Conservation (phyloP, 495 filamentous ascomycete species). For the Pseudoneurospora amorphoporcata region DNA sequence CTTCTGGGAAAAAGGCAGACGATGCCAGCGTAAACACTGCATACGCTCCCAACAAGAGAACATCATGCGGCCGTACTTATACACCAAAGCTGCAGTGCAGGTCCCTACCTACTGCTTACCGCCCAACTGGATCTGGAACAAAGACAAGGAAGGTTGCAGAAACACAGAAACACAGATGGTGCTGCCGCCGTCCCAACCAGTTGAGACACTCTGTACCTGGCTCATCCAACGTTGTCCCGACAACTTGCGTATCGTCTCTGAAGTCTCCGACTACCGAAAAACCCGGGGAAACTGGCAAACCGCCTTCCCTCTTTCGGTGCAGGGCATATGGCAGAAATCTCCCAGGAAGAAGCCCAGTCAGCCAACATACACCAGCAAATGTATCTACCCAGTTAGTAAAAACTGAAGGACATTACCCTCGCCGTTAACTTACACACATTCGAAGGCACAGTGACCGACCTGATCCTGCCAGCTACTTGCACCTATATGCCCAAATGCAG, state of each 20-base stretch:
- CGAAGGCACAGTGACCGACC: too few relatives aligned
- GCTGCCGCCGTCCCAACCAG: not conserved
- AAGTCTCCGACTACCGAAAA: too few relatives aligned
- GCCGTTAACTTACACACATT: too few relatives aligned
- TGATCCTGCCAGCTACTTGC: too few relatives aligned
- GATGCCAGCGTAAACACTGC: not conserved
- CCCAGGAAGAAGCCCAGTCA: too few relatives aligned
- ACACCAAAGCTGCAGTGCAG: not conserved
- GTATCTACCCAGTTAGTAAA: too few relatives aligned
- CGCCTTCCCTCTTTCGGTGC: too few relatives aligned
- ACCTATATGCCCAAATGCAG: too few relatives aligned
- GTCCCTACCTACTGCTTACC: not conserved
- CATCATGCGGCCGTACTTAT: not conserved
- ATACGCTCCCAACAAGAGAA: not conserved
- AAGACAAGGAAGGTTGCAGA: not conserved
- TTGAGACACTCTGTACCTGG: not conserved
- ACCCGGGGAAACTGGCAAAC: too few relatives aligned
- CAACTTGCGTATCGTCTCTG: not conserved
- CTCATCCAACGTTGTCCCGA: not conserved
- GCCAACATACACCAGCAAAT: too few relatives aligned
- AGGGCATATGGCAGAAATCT: too few relatives aligned
- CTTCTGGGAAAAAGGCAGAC: not conserved
- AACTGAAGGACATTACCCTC: too few relatives aligned
- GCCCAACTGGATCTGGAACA: not conserved
- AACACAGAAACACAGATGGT: not conserved